These are phyloP conservation scores for Whalleya microplaca DNA, from an alignment of 2,329 filamentous ascomycete species.

Conservation along the genomic window DNA sequence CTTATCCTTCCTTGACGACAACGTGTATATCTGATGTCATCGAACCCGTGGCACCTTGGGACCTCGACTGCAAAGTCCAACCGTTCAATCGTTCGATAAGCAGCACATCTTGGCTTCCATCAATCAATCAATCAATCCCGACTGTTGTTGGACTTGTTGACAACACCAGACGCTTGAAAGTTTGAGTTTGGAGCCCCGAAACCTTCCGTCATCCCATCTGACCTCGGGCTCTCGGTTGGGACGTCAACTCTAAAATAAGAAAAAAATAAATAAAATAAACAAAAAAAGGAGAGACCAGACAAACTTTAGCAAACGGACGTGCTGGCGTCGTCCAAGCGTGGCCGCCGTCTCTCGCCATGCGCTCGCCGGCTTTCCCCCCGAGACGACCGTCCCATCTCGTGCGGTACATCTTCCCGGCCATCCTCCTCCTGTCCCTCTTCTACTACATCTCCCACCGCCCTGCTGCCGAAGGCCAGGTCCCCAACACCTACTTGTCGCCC, in stretches of 20 bases:
- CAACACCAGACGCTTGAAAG: too few species aligned
- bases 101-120: too few species aligned
- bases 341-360: conserved; percentile 36
- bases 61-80: too few species aligned
- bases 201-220: too few species aligned
- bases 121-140: too few species aligned
- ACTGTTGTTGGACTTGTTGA: too few species aligned
- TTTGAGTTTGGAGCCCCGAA: too few species aligned
- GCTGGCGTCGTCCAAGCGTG: conserved; percentile 28
- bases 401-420: conserved; percentile 44
- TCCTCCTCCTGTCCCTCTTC: conserved; percentile 40
- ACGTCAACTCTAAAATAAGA: not conserved
- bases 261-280: too few species aligned
- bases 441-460: conserved; percentile 38
- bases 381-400: conserved; percentile 48
- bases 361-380: conserved; percentile 46
- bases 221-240: not conserved
- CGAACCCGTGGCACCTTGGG: too few species aligned
- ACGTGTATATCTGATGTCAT: too few species aligned
- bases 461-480: conserved; percentile 14
- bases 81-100: too few species aligned
- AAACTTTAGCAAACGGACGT: conserved; percentile 12
- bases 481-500: conserved; percentile 21
- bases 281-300: not conserved
- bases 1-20: too few species aligned